phyloP scores from a whole-genome alignment of 2,329 filamentous ascomycete species.

The Drechslerella coelobrocha region DNA sequence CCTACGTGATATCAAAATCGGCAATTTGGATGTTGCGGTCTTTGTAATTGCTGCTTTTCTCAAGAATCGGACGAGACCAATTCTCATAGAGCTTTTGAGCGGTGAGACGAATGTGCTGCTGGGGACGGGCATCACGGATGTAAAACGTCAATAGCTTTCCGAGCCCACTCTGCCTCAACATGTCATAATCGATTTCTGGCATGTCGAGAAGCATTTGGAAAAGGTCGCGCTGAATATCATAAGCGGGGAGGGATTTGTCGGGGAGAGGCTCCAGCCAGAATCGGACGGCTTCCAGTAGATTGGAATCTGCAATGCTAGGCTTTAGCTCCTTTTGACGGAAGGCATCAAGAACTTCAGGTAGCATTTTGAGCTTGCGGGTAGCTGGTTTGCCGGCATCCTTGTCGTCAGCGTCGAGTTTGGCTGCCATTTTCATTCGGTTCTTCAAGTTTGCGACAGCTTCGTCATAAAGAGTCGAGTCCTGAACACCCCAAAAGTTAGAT shows the following conservation, averaged over 20 bases:
- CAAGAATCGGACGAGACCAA: slow-evolving; percentile 93
- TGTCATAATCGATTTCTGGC: slow-evolving; percentile 88
- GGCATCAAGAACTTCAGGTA: slow-evolving; percentile 85
- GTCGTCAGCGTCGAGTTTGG: slow-evolving; percentile 81
- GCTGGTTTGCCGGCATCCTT: slow-evolving; percentile 81
- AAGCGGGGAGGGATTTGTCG: slow-evolving; percentile 84
- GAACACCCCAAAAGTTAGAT: slow-evolving; percentile 48
- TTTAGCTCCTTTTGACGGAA: slow-evolving; percentile 92
- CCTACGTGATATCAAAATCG: slow-evolving; percentile 67
- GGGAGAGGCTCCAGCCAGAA: slow-evolving; percentile 97
- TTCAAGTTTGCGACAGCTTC: slow-evolving; percentile 88
- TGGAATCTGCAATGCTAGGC: slow-evolving; percentile 73
- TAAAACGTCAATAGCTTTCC: slow-evolving; percentile 98
- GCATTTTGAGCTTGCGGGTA: slow-evolving; percentile 88
- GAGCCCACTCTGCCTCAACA: slow-evolving; percentile 86
- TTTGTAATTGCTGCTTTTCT: slow-evolving; percentile 92
- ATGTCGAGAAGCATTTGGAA: slow-evolving; percentile 75
- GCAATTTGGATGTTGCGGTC: slow-evolving; percentile 72
- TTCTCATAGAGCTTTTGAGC: slow-evolving; percentile 85
- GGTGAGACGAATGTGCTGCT: slow-evolving; percentile 76
- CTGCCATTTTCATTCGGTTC: slow-evolving; percentile 86
- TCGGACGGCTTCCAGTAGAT: slow-evolving; percentile 90
- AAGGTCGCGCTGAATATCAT: slow-evolving; percentile 95
- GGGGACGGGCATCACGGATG: slow-evolving; percentile 89
- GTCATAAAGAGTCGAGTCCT: slow-evolving; percentile 71